A percentile compares a stretch with the other conserved stretches of the same genome.
These are phyloP conservation scores for Rhizopogon roseolus DNA, from an alignment of 768 basidiomycete genomes.

Conservation along the genomic window DNA sequence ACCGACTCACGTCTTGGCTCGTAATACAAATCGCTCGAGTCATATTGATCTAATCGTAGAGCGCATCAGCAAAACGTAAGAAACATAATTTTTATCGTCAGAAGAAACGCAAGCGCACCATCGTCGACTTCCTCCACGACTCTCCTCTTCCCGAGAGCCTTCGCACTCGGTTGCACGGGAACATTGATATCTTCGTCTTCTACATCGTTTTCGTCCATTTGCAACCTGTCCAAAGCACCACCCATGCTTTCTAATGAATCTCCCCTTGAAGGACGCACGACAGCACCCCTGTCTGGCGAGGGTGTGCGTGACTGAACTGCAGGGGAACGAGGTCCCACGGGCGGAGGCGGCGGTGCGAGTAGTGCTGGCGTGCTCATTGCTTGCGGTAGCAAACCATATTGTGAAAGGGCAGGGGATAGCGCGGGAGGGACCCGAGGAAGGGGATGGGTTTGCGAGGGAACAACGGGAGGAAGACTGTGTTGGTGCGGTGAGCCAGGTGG, in stretches of 20 bases:
- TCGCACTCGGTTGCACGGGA: constrained; percentile 70
- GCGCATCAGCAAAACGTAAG: background rate
- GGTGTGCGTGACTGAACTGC: constrained; percentile 60
- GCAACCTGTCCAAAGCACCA: constrained; percentile 22
- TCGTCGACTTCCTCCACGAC: constrained; percentile 46
- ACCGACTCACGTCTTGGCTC: constrained; percentile 31
- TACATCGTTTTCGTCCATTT: constrained; percentile 16
- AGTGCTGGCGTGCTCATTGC: constrained; percentile 23
- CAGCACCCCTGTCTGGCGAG: constrained; percentile 49
- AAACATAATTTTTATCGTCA: background rate
- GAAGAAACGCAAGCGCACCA: constrained; percentile 36
- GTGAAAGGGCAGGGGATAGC: constrained; percentile 10
- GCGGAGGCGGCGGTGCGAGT: constrained; percentile 63
- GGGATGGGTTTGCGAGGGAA: constrained; percentile 28
- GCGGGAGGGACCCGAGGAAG: constrained; percentile 34
- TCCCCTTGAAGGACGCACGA: constrained; percentile 12
- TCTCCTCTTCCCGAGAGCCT: constrained; percentile 82
- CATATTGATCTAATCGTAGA: constrained; percentile 40
- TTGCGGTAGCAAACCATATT: constrained; percentile 17
- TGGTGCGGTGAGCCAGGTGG: constrained; percentile 25
- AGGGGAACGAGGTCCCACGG: constrained; percentile 69
- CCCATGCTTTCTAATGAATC: constrained; percentile 21
- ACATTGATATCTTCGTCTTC: constrained; percentile 28
- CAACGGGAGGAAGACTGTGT: constrained; percentile 24
- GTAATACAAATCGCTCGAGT: constrained; percentile 55